Conservation (phyloP, 2,329 filamentous ascomycete genomes). For the Fusarium robinianum region DNA sequence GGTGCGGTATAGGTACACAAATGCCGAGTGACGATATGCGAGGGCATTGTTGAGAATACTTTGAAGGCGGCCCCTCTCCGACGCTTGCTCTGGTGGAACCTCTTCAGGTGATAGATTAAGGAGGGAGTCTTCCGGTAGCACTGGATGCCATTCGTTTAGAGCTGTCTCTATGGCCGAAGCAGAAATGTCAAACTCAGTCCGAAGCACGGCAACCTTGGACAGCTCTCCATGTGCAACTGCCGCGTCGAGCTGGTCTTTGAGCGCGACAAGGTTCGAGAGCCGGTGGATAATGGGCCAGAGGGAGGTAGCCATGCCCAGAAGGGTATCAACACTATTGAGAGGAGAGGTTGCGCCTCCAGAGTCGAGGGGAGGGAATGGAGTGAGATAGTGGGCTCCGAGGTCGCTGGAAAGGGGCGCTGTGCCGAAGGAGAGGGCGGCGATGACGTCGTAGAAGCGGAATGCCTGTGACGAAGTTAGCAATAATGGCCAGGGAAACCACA, state of each 20-base stretch:
- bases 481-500: neutral
- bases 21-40: conserved; percentile 62
- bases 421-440: conserved; percentile 64
- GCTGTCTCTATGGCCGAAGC: conserved; percentile 60
- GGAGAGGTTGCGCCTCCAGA: conserved; percentile 51
- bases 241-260: conserved; percentile 56
- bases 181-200: conserved; percentile 55
- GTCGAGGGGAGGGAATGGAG: conserved; percentile 53
- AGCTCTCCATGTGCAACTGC: conserved; percentile 49
- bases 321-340: conserved; percentile 58
- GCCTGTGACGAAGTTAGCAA: conserved; percentile 47
- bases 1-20: conserved; percentile 62
- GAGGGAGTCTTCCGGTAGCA: conserved; percentile 47
- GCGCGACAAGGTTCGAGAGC: conserved; percentile 57
- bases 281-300: conserved; percentile 67
- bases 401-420: conserved; percentile 59
- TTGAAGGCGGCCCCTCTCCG: conserved; percentile 51
- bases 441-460: conserved; percentile 69
- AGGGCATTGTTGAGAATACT: conserved; percentile 63
- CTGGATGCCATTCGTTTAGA: conserved; percentile 60
- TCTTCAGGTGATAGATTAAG: conserved; percentile 32
- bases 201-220: conserved; percentile 53
- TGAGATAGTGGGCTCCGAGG: conserved; percentile 51
- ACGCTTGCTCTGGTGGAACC: conserved; percentile 28
- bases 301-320: conserved; percentile 65